Percentiles rank a stretch among this genome's conserved stretches.
phyloP scores from a whole-genome alignment of 1,139 yeast genomes.

The Kodamaea derodonti region DNA sequence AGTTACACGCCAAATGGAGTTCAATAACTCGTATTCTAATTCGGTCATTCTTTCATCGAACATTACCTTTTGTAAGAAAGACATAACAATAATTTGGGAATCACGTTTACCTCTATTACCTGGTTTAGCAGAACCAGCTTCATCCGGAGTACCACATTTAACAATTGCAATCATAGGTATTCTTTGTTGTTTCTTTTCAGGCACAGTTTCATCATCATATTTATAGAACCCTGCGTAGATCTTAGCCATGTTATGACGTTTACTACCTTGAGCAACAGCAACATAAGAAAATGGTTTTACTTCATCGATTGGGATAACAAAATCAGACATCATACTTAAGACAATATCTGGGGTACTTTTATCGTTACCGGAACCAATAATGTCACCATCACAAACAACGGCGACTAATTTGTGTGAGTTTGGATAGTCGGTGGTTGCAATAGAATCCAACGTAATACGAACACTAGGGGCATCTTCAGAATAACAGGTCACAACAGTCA shows the following conservation, averaged over 20 bases:
- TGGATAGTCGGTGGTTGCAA: slow-evolving; percentile 91
- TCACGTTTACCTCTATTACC: slow-evolving; percentile 99
- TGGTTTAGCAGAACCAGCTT: slow-evolving; percentile 76
- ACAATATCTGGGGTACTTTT: slow-evolving; percentile 85
- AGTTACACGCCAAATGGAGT: slow-evolving; percentile 78
- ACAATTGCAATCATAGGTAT: slow-evolving; percentile 81
- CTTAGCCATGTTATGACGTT: slow-evolving; percentile 97
- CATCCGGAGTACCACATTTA: slow-evolving; percentile 91
- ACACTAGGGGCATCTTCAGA: slow-evolving; percentile 88
- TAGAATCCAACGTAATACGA: slow-evolving; percentile 83
- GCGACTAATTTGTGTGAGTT: slow-evolving; percentile 85
- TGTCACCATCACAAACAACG: slow-evolving; percentile 87
- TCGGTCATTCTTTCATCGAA: slow-evolving; percentile 98
- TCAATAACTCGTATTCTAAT: slow-evolving; percentile 78
- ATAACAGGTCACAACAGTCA: slow-evolving; percentile 87
- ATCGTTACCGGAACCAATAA: slow-evolving; percentile 91
- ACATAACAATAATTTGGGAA: slow-evolving; percentile 91
- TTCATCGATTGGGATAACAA: slow-evolving; percentile 64
- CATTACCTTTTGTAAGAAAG: slow-evolving; percentile 83
- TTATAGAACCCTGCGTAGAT: slow-evolving; percentile 88
- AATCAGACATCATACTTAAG: slow-evolving; percentile 83
- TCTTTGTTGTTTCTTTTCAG: slow-evolving; percentile 79
- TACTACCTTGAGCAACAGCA: slow-evolving; percentile 89
- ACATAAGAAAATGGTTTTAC: slow-evolving; percentile 83
- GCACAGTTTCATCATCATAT: slow-evolving; percentile 70